phyloP scores from a whole-genome alignment of 768 basidiomycete species.

The Hypholoma sublateritium region DNA sequence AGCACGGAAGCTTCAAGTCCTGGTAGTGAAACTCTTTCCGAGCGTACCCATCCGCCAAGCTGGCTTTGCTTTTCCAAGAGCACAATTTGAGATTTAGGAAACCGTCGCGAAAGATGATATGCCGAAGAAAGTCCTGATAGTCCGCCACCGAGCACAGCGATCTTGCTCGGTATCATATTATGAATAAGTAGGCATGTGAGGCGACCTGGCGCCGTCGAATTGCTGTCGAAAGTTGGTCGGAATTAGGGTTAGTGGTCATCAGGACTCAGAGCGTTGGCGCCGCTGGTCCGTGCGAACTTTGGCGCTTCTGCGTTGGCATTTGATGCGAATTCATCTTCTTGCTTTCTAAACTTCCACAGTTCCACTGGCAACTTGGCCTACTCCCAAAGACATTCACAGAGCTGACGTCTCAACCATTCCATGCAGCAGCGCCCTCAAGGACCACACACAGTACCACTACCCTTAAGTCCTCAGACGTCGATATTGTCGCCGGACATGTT shows the following conservation, averaged over 20 bases:
- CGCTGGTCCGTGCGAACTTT: too few species aligned
- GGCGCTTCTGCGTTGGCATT: too few species aligned
- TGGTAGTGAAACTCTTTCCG: constrained; percentile 48
- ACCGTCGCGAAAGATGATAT: constrained; percentile 69
- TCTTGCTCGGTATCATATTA: constrained; percentile 28
- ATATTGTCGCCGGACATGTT: not conserved
- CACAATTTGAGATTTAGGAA: constrained; percentile 58
- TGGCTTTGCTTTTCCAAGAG: constrained; percentile 65
- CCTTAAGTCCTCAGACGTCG: not conserved
- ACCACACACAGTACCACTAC: not conserved
- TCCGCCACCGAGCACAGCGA: constrained; percentile 79
- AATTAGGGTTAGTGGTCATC: not conserved
- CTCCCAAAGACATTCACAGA: too few species aligned
- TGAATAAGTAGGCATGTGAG: not conserved
- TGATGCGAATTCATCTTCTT: too few species aligned
- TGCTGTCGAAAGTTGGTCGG: not conserved
- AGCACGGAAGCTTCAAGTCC: constrained; percentile 38
- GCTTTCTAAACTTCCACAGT: too few species aligned
- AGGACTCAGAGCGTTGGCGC: too few species aligned
- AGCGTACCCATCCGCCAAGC: constrained; percentile 87
- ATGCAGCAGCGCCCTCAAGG: not conserved
- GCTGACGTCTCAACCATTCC: too few species aligned
- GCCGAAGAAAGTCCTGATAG: constrained; percentile 81
- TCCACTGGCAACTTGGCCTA: too few species aligned
- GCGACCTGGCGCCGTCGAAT: not conserved